A percentile compares a stretch with the other conserved stretches of the same genome.
phyloP scores from a whole-genome alignment of 2,329 filamentous ascomycete genomes.

The Didymella glomerata region DNA sequence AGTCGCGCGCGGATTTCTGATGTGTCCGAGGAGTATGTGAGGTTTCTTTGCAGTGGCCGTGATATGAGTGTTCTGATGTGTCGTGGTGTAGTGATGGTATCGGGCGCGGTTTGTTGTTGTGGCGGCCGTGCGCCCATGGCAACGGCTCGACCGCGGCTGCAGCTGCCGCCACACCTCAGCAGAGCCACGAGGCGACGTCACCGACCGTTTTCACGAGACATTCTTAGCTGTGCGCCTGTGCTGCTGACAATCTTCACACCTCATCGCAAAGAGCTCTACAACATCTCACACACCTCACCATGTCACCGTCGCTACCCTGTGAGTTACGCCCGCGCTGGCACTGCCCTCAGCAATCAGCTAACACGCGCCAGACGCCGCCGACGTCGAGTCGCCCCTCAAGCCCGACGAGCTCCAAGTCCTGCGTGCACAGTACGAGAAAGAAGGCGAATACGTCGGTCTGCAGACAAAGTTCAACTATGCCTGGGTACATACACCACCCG shows the following conservation, averaged over 20 bases:
- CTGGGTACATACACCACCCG: slow-evolving; percentile 70
- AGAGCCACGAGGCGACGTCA: slow-evolving; percentile 47
- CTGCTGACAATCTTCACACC: background rate
- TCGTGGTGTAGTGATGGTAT: slow-evolving; percentile 36
- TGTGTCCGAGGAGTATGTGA: too few relatives aligned
- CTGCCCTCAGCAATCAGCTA: slow-evolving; percentile 2
- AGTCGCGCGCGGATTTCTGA: too few relatives aligned
- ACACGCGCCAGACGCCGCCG: slow-evolving; percentile 79
- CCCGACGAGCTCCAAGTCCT: slow-evolving; percentile 91
- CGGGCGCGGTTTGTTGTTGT: slow-evolving; percentile 42
- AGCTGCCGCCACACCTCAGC: slow-evolving; percentile 30
- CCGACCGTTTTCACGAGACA: slow-evolving; percentile 37
- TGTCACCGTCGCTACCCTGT: slow-evolving; percentile 52
- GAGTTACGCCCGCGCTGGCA: slow-evolving; percentile 21
- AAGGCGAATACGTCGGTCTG: slow-evolving; percentile 94
- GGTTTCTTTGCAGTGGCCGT: too few relatives aligned
- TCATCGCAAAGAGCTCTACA: slow-evolving; percentile 1
- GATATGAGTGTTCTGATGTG: slow-evolving; percentile 7
- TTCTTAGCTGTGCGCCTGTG: slow-evolving; percentile 7
- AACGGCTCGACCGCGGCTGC: slow-evolving; percentile 34
- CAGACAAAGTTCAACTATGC: slow-evolving; percentile 99
- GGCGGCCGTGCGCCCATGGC: slow-evolving; percentile 45
- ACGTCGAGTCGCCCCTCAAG: slow-evolving; percentile 95
- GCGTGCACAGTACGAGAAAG: slow-evolving; percentile 93
- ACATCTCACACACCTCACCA: slow-evolving; percentile 18